Evolutionary conservation across 1,284 basidiomycete species (phyloP).

Genomic region (Ceratobasidium sp.): DNA sequence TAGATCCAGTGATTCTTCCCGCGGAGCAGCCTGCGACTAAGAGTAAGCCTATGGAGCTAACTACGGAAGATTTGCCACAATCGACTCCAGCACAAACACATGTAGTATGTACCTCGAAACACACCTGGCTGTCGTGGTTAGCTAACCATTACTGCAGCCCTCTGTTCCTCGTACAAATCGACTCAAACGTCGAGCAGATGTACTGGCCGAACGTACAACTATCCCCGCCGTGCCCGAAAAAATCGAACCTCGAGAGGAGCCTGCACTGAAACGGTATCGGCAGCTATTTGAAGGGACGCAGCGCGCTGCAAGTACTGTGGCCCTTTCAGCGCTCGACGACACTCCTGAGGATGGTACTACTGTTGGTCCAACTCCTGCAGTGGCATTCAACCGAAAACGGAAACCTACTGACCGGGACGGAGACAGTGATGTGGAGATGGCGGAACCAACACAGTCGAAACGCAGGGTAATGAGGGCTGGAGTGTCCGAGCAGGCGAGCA

Average conservation of each 20-base stretch:
- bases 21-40: not conserved
- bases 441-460: constrained; percentile 14
- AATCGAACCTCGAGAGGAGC: constrained; percentile 24
- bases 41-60: not conserved
- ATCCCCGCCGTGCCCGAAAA: not conserved
- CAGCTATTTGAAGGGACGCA: constrained; percentile 26
- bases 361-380: not conserved
- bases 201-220: constrained; percentile 27
- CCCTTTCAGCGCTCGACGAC: not conserved
- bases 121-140: not conserved
- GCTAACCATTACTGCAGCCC: not conserved
- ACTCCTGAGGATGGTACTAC: not conserved
- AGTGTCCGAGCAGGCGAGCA: not conserved
- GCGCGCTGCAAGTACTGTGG: not conserved
- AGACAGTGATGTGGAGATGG: constrained; percentile 29
- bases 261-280: constrained; percentile 35
- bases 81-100: not conserved
- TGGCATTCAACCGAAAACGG: constrained; percentile 11
- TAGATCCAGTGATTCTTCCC: not conserved
- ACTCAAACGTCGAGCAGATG: constrained; percentile 41
- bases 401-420: constrained; percentile 38
- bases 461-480: not conserved
- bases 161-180: constrained; percentile 23
- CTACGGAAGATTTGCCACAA: constrained; percentile 4
- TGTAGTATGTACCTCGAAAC: not conserved